A percentile compares a stretch with the other conserved stretches of the same genome.
phyloP scores from a whole-genome alignment of 768 basidiomycete species.

The Ramaria sp. region DNA sequence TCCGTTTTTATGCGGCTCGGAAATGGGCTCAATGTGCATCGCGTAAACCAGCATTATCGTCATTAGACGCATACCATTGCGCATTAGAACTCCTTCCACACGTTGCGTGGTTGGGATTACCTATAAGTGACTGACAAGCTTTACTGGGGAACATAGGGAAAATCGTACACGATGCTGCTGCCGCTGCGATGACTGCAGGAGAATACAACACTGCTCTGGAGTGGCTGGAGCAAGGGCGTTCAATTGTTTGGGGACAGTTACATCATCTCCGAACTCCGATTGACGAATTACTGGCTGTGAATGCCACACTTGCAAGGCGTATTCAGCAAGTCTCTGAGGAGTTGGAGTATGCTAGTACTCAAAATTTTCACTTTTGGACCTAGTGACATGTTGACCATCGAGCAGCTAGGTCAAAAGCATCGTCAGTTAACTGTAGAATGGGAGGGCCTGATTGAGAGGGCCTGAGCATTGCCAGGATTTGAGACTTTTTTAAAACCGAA shows the following conservation, averaged over 20 bases:
- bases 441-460: conserved; percentile 16
- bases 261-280: conserved; percentile 14
- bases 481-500: conserved; percentile 20
- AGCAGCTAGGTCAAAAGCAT: background rate
- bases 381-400: background rate
- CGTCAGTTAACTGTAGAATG: conserved; percentile 9
- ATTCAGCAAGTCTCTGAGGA: conserved; percentile 2
- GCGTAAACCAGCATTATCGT: background rate
- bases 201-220: conserved; percentile 15
- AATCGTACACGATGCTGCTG: background rate
- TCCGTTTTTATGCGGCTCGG: background rate
- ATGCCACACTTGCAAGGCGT: conserved; percentile 10
- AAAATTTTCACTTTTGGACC: background rate
- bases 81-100: background rate
- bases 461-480: conserved; percentile 23
- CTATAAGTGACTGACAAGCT: background rate
- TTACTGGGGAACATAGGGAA: background rate
- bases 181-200: background rate
- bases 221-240: conserved; percentile 17
- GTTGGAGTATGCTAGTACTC: background rate
- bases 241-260: conserved; percentile 16
- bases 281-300: conserved; percentile 8
- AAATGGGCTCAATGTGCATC: background rate
- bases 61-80: background rate
- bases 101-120: background rate